A percentile compares a stretch with the other conserved stretches of the same genome.
Conservation (phyloP, 345 rosid species). For the Microthlaspi erraticum region DNA sequence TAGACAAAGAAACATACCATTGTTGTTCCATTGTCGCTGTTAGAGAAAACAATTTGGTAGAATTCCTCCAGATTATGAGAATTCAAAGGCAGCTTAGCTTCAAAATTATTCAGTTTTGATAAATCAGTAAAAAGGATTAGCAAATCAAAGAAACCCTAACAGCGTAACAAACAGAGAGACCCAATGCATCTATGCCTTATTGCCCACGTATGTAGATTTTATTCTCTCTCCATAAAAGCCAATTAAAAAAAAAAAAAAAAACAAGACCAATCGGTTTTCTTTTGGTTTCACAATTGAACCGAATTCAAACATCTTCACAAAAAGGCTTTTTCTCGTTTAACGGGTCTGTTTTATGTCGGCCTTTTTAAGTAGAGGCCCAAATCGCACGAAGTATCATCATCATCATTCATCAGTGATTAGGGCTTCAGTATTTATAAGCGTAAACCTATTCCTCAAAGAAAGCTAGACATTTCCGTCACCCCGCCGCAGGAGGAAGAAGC, state of each 20-base stretch:
- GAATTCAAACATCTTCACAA: neutral
- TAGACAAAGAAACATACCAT: neutral
- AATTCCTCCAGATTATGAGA: neutral
- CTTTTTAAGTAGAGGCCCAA: slow-evolving; percentile 14
- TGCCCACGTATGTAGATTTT: too few species aligned
- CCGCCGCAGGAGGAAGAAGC: slow-evolving; percentile 27
- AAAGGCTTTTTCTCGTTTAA: neutral
- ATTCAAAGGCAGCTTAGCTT: neutral
- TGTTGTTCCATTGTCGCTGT: slow-evolving; percentile 1
- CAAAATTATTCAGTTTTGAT: neutral
- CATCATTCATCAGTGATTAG: neutral
- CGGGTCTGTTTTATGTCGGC: too few species aligned
- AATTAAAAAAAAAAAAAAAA: too few species aligned
- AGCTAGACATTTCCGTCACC: neutral
- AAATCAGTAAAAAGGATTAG: neutral
- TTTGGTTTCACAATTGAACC: neutral
- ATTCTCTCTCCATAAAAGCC: too few species aligned
- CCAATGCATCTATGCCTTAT: too few species aligned
- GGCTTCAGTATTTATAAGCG: slow-evolving; percentile 20
- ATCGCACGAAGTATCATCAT: neutral
- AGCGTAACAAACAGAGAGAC: too few species aligned
- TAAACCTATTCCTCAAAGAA: neutral
- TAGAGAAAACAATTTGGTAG: neutral
- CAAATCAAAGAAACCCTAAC: too few species aligned
- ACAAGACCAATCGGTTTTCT: neutral